phyloP scores from a whole-genome alignment of 2,329 filamentous ascomycete species.

The Pestalotiopsis sp. region DNA sequence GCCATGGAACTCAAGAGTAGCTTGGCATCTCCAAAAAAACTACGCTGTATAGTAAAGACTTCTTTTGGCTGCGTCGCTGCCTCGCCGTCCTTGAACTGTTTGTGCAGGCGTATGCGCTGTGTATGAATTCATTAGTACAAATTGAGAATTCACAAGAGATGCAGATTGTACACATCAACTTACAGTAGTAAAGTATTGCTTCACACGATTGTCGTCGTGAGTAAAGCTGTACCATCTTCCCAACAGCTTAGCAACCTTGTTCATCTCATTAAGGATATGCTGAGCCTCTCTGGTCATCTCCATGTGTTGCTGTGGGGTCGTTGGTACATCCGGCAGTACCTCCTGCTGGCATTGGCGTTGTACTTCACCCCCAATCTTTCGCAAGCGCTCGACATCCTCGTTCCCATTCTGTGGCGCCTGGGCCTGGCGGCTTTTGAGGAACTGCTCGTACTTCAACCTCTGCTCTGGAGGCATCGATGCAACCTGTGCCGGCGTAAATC shows the following conservation, averaged over 20 bases:
- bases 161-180: constrained; percentile 27
- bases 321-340: constrained; percentile 45
- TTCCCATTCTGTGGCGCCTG: constrained; percentile 21
- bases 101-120: constrained; percentile 55
- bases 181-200: constrained; percentile 56
- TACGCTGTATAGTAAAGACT: constrained; percentile 51
- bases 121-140: constrained; percentile 32
- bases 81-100: constrained; percentile 56
- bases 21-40: constrained; percentile 53
- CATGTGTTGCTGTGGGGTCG: constrained; percentile 46
- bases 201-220: constrained; percentile 51
- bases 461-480: constrained; percentile 48
- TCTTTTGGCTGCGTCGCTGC: constrained; percentile 47
- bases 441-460: constrained; percentile 45
- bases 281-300: constrained; percentile 48
- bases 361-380: constrained; percentile 33
- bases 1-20: constrained; percentile 54
- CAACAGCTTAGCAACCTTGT: constrained; percentile 46
- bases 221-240: constrained; percentile 51
- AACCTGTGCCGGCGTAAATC: constrained; percentile 39
- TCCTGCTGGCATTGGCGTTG: constrained; percentile 40
- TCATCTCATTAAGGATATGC: constrained; percentile 43
- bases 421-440: constrained; percentile 29
- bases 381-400: constrained; percentile 41
- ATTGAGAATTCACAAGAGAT: background rate